Conservation (phyloP, 2,329 filamentous ascomycete species). For the Coleophoma cylindrospora region DNA sequence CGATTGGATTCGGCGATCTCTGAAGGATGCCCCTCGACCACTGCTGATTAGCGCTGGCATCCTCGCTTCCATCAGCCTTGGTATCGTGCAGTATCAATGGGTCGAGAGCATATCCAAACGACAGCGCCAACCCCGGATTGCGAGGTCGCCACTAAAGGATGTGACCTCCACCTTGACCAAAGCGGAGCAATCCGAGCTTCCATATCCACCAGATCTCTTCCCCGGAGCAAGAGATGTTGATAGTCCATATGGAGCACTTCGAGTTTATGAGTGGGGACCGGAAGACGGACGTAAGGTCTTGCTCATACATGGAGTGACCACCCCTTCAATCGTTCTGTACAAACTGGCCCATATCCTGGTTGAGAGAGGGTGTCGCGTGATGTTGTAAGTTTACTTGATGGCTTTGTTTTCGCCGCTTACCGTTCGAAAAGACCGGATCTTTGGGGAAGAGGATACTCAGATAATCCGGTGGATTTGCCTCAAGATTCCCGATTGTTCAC, state of each 20-base stretch:
- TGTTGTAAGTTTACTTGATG: slow-evolving; percentile 39
- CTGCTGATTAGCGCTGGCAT: too few species aligned
- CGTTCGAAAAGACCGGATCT: slow-evolving; percentile 51
- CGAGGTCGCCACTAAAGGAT: too few species aligned
- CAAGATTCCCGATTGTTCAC: slow-evolving; percentile 62
- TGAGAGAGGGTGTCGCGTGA: slow-evolving; percentile 64
- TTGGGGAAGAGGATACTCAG: slow-evolving; percentile 74
- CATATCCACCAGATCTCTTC: slow-evolving; percentile 66
- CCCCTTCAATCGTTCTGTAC: slow-evolving; percentile 66
- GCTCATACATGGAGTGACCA: slow-evolving; percentile 76
- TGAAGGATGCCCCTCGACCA: too few species aligned
- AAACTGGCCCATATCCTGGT: slow-evolving; percentile 62
- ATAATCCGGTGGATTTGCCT: slow-evolving; percentile 52
- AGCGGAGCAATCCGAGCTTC: slow-evolving; percentile 33
- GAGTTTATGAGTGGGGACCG: slow-evolving; percentile 79
- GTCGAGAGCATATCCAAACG: too few species aligned
- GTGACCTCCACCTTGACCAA: background rate
- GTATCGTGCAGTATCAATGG: too few species aligned
- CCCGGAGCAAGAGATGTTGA: slow-evolving; percentile 65
- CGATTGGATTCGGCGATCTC: too few species aligned
- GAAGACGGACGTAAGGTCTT: slow-evolving; percentile 66
- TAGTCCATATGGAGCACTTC: slow-evolving; percentile 65
- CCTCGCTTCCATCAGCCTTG: too few species aligned
- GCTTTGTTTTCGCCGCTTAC: too few species aligned
- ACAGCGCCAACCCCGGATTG: too few species aligned